These are phyloP conservation scores for Clavariopsis aquatica DNA, from an alignment of 495 filamentous ascomycete species.

Conservation along the genomic window DNA sequence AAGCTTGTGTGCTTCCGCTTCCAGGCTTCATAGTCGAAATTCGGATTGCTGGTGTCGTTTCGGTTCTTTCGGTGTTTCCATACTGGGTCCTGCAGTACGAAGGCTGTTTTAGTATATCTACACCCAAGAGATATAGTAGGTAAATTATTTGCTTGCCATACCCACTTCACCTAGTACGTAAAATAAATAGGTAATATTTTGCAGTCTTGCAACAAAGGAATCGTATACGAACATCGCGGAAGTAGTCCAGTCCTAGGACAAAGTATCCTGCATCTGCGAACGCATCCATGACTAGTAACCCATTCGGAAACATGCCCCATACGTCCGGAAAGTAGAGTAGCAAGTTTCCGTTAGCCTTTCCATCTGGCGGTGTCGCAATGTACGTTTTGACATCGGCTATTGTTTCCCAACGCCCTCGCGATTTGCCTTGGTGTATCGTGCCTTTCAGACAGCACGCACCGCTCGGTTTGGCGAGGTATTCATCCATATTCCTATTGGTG, in stretches of 20 bases:
- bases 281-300: slow-evolving; percentile 47
- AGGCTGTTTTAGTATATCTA: too few species aligned
- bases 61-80: slow-evolving; percentile 48
- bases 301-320: slow-evolving; percentile 46
- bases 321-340: slow-evolving; percentile 51
- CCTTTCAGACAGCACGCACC: slow-evolving; percentile 44
- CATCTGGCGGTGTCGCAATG: slow-evolving; percentile 39
- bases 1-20: slow-evolving; percentile 45
- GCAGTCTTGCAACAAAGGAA: too few species aligned
- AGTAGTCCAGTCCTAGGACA: slow-evolving; percentile 49
- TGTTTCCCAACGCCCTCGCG: slow-evolving; percentile 39
- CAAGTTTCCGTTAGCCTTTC: slow-evolving; percentile 45
- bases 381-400: slow-evolving; percentile 46
- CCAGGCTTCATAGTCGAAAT: slow-evolving; percentile 50
- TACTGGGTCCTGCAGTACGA: too few species aligned
- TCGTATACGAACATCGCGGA: too few species aligned
- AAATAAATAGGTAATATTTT: too few species aligned
- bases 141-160: too few species aligned
- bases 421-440: slow-evolving; percentile 44
- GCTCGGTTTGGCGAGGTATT: slow-evolving; percentile 45
- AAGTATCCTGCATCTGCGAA: slow-evolving; percentile 50
- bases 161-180: too few species aligned
- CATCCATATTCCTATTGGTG: too few species aligned
- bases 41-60: slow-evolving; percentile 42
- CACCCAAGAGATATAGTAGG: too few species aligned